phyloP scores from a whole-genome alignment of 805 yeast species.

The Saccharomycopsis babjevae region DNA sequence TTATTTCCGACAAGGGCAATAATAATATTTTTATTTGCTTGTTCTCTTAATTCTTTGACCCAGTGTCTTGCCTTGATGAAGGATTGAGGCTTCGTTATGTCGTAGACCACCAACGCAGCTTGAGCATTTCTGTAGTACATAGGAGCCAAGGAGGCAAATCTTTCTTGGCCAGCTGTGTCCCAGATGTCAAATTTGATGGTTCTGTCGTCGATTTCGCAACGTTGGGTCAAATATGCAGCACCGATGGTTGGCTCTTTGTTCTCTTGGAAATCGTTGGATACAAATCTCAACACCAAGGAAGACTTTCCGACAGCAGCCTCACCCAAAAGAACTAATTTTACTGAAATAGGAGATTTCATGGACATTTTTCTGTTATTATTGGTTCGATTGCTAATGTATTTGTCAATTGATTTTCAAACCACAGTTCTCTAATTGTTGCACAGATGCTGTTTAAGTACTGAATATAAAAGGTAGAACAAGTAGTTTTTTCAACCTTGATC shows the following conservation, averaged over 20 bases:
- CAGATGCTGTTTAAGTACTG: too few species aligned
- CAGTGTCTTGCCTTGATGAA: slow-evolving; percentile 95
- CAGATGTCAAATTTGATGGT: slow-evolving; percentile 88
- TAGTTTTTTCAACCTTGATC: too few species aligned
- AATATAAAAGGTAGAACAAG: too few species aligned
- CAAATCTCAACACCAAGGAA: slow-evolving; percentile 84
- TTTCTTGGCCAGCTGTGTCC: slow-evolving; percentile 98
- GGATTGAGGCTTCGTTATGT: slow-evolving; percentile 88
- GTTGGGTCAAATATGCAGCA: slow-evolving; percentile 92
- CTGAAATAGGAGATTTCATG: slow-evolving; percentile 49
- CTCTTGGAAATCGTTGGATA: slow-evolving; percentile 91
- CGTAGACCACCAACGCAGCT: slow-evolving; percentile 93
- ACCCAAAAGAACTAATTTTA: slow-evolving; percentile 84
- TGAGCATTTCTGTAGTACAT: slow-evolving; percentile 97
- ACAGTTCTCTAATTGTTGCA: too few species aligned
- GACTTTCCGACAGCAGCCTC: slow-evolving; percentile 99
- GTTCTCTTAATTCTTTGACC: slow-evolving; percentile 94
- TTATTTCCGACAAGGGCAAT: slow-evolving; percentile 94
- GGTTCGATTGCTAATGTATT: not conserved
- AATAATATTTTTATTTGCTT: slow-evolving; percentile 83
- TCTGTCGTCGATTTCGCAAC: slow-evolving; percentile 76
- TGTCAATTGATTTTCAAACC: too few species aligned
- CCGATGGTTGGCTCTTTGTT: slow-evolving; percentile 97
- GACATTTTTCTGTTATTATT: slow-evolving; percentile 3
- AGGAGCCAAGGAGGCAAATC: slow-evolving; percentile 93